phyloP scores from a whole-genome alignment of 129 eudicot genomes.

The Rutidosis leptorrhynchoides region DNA sequence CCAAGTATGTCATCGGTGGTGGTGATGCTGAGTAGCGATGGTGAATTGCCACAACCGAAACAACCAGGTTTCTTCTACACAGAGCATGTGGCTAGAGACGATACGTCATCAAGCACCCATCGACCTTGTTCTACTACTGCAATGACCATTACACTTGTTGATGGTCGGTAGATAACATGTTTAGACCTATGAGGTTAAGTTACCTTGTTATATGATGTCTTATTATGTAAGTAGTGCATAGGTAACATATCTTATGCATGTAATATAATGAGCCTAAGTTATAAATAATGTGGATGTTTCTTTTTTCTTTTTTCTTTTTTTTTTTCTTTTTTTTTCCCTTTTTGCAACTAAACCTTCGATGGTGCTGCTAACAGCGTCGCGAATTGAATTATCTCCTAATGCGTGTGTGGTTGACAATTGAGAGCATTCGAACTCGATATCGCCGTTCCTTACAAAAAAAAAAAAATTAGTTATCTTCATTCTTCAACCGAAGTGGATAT shows the following conservation, averaged over 20 bases:
- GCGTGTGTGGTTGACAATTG: too few relatives aligned
- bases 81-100: slow-evolving; percentile 34
- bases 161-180: slow-evolving; percentile 18
- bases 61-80: slow-evolving; percentile 52
- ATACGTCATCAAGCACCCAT: slow-evolving; percentile 24
- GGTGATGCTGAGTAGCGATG: slow-evolving; percentile 38
- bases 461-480: too few relatives aligned
- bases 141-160: slow-evolving; percentile 32
- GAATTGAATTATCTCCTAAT: too few relatives aligned
- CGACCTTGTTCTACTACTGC: slow-evolving; percentile 18
- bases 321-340: too few relatives aligned
- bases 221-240: background rate
- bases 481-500: too few relatives aligned
- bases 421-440: too few relatives aligned
- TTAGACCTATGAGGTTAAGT: background rate
- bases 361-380: too few relatives aligned
- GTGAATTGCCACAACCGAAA: slow-evolving; percentile 35
- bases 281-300: background rate
- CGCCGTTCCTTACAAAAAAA: too few relatives aligned
- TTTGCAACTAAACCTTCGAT: too few relatives aligned
- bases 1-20: slow-evolving; percentile 50
- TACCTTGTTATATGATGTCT: background rate
- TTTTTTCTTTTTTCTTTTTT: too few relatives aligned
- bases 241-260: background rate
- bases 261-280: background rate